A percentile compares a stretch with the other conserved stretches of the same genome.
phyloP scores from a whole-genome alignment of 2,329 filamentous ascomycete species.

The Helicocarpus griseus region DNA sequence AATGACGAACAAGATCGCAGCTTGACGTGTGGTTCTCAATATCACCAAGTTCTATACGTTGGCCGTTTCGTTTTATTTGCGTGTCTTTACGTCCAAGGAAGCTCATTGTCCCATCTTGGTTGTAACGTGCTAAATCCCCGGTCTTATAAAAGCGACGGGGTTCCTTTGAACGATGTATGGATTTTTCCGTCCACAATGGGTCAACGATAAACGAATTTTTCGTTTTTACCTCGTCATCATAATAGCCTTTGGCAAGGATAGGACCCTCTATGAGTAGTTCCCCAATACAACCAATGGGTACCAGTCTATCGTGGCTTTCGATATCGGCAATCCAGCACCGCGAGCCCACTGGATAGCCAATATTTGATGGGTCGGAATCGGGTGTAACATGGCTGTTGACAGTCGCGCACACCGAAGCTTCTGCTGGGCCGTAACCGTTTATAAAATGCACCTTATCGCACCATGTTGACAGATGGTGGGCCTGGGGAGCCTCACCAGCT shows the following conservation, averaged over 20 bases:
- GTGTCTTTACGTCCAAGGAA: constrained; percentile 69
- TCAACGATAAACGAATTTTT: constrained; percentile 60
- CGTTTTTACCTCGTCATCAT: constrained; percentile 71
- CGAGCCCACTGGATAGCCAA: constrained; percentile 16
- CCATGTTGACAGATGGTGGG: constrained; percentile 17
- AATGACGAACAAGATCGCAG: neutral
- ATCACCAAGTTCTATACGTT: constrained; percentile 74
- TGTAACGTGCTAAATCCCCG: constrained; percentile 68
- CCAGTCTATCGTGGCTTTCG: constrained; percentile 19
- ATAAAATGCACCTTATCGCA: constrained; percentile 24
- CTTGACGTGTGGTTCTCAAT: constrained; percentile 59
- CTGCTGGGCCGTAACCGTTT: constrained; percentile 27
- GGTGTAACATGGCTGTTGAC: constrained; percentile 10
- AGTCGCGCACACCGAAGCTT: constrained; percentile 19
- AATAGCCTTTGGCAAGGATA: constrained; percentile 69
- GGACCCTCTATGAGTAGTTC: constrained; percentile 72
- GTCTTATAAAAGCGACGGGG: constrained; percentile 70
- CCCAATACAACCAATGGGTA: constrained; percentile 55
- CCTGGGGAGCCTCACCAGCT: constrained; percentile 19
- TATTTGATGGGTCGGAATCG: neutral
- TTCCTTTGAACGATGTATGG: constrained; percentile 34
- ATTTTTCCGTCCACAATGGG: constrained; percentile 48
- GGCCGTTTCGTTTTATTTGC: constrained; percentile 77
- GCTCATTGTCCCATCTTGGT: constrained; percentile 58
- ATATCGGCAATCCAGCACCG: constrained; percentile 22